Conservation (phyloP, 2,329 filamentous ascomycete genomes). For the Fusarium sp. region DNA sequence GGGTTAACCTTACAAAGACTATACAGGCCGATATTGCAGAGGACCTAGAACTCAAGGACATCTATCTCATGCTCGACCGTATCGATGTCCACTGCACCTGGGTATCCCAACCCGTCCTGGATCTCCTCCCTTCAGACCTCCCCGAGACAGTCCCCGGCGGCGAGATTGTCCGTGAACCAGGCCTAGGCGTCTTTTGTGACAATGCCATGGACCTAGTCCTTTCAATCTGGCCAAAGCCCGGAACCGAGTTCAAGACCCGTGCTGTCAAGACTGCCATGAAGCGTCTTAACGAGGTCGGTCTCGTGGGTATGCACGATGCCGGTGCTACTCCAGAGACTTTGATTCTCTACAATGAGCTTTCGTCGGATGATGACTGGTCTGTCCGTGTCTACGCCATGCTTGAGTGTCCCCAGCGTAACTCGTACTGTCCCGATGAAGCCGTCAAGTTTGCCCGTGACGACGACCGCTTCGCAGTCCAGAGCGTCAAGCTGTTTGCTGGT, state of each 20-base stretch:
- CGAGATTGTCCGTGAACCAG: constrained; percentile 70
- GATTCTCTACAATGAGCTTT: constrained; percentile 65
- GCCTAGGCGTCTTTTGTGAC: constrained; percentile 78
- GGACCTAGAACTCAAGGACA: constrained; percentile 62
- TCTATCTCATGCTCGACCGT: constrained; percentile 77
- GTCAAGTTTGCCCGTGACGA: constrained; percentile 57
- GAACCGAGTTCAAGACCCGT: constrained; percentile 61
- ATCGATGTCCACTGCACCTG: constrained; percentile 78
- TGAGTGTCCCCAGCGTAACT: constrained; percentile 73
- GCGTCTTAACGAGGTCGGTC: constrained; percentile 71
- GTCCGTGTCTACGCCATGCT: constrained; percentile 76
- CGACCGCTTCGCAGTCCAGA: constrained; percentile 67
- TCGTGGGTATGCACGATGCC: constrained; percentile 78
- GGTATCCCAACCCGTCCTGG: constrained; percentile 73
- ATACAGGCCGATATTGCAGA: constrained; percentile 66
- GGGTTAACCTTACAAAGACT: not conserved
- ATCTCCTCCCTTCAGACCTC: constrained; percentile 66
- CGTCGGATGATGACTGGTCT: constrained; percentile 63
- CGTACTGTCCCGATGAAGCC: constrained; percentile 68
- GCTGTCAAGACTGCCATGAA: constrained; percentile 71
- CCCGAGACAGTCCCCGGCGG: constrained; percentile 70
- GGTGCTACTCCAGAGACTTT: constrained; percentile 69
- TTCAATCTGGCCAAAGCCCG: constrained; percentile 68
- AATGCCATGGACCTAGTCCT: constrained; percentile 76
- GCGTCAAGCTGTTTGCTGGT: constrained; percentile 79